phyloP scores from a whole-genome alignment of 768 basidiomycete species.

The Leccinum arenicola region DNA sequence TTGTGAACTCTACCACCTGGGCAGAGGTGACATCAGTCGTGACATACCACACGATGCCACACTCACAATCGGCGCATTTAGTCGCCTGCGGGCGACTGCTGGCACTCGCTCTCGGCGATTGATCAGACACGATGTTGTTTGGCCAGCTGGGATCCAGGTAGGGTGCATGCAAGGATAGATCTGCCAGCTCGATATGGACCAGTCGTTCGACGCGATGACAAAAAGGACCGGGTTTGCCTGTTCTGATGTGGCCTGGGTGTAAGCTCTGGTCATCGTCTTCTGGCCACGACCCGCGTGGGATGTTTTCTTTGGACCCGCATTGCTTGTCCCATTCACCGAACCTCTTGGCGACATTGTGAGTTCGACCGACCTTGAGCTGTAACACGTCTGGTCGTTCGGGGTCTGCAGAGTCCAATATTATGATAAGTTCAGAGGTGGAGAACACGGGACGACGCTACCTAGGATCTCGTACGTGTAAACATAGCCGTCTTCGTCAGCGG shows the following conservation, averaged over 20 bases:
- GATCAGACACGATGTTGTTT: conserved; percentile 30
- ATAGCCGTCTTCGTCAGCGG: conserved; percentile 65
- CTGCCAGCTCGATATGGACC: conserved; percentile 77
- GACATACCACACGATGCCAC: background rate
- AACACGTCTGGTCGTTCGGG: conserved; percentile 38
- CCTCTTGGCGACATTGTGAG: conserved; percentile 68
- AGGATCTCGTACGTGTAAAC: conserved; percentile 83
- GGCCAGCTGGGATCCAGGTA: conserved; percentile 58
- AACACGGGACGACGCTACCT: conserved; percentile 39
- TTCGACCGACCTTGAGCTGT: conserved; percentile 77
- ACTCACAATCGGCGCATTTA: conserved; percentile 46
- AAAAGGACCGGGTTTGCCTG: conserved; percentile 59
- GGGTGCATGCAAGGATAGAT: conserved; percentile 53
- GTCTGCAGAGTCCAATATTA: conserved; percentile 26
- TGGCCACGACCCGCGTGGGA: conserved; percentile 75
- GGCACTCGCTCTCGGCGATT: background rate
- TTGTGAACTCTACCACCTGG: conserved; percentile 60
- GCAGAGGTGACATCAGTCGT: conserved; percentile 6
- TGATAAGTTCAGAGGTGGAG: background rate
- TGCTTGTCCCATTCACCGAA: conserved; percentile 81
- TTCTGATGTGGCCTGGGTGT: conserved; percentile 62
- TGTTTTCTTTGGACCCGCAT: conserved; percentile 73
- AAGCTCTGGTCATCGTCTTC: conserved; percentile 46
- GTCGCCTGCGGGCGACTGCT: conserved; percentile 18
- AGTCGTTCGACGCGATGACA: conserved; percentile 78